Percentiles rank a stretch among this genome's conserved stretches.
phyloP scores from a whole-genome alignment of 306 rosid genomes.

The Malus orientalis region DNA sequence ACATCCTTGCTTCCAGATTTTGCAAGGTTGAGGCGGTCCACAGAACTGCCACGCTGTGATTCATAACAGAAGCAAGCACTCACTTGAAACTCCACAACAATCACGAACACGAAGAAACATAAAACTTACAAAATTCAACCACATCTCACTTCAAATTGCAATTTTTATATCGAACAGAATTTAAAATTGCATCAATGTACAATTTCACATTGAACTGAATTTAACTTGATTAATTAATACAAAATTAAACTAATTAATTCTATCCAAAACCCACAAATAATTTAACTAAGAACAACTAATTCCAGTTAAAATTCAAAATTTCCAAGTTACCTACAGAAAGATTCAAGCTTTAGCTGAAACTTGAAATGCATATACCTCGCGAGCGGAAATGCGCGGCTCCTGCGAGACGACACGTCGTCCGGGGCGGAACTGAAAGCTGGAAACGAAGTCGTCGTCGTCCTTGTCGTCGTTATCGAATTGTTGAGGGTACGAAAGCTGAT shows the following conservation, averaged over 20 bases:
- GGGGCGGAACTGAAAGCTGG: conserved; percentile 18
- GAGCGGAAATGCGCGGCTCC: conserved; percentile 1
- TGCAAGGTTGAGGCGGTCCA: not conserved
- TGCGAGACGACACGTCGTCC: conserved; percentile 9
- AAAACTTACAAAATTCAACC: not conserved
- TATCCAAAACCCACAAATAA: not conserved
- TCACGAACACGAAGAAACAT: not conserved
- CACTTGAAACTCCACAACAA: not conserved
- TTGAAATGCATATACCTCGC: conserved; percentile 10
- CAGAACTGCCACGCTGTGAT: not conserved
- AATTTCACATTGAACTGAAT: not conserved
- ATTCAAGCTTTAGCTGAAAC: not conserved
- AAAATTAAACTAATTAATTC: not conserved
- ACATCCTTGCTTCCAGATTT: not conserved
- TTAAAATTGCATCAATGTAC: too few species aligned
- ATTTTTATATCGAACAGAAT: not conserved
- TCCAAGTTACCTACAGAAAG: not conserved
- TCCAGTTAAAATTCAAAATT: not conserved
- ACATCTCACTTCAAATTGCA: not conserved
- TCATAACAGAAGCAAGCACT: not conserved
- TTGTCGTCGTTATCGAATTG: not conserved
- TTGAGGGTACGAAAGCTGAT: conserved; percentile 9
- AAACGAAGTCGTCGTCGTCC: conserved; percentile 12
- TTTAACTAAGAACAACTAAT: not conserved
- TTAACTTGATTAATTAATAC: not conserved